A percentile compares a stretch with the other conserved stretches of the same genome.
Evolutionary conservation across 2,329 filamentous ascomycete species (phyloP).

Genomic region (Venturia aucupariae): DNA sequence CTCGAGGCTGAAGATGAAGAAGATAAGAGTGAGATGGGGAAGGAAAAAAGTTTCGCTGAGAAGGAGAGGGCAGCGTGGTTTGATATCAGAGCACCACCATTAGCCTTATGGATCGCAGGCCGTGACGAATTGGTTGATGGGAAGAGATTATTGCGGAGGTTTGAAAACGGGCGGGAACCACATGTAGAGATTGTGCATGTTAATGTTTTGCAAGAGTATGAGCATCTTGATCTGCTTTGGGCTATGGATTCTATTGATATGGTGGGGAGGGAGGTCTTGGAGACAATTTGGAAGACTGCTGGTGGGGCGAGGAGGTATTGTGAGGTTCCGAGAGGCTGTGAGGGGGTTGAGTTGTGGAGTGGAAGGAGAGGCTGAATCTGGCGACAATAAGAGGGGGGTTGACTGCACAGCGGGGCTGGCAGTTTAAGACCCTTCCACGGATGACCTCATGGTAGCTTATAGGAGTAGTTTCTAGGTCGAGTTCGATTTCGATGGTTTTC

Average conservation of each 20-base stretch:
- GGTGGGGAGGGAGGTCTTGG: constrained; percentile 4
- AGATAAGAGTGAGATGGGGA: not conserved
- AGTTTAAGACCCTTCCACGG: too few relatives aligned
- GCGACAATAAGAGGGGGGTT: too few relatives aligned
- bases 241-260: constrained; percentile 6
- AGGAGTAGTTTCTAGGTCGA: too few relatives aligned
- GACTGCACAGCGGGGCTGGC: too few relatives aligned
- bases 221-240: constrained; percentile 10
- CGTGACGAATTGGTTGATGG: constrained; percentile 9
- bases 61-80: constrained; percentile 1
- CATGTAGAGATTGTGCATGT: constrained; percentile 9
- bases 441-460: too few relatives aligned
- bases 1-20: constrained; percentile 3
- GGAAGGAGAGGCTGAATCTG: constrained; percentile 13
- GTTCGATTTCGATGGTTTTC: too few relatives aligned
- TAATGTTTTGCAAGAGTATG: constrained; percentile 6
- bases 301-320: not conserved
- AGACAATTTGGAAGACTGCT: constrained; percentile 7
- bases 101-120: constrained; percentile 1
- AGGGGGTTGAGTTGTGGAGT: not conserved
- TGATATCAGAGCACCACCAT: not conserved
- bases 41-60: not conserved
- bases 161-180: constrained; percentile 4
- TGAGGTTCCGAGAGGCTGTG: not conserved
- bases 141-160: constrained; percentile 1